Percentiles rank a stretch among this genome's conserved stretches.
Evolutionary conservation across 2,329 filamentous ascomycete genomes (phyloP).

Genomic region (Xylariaceae sp.): DNA sequence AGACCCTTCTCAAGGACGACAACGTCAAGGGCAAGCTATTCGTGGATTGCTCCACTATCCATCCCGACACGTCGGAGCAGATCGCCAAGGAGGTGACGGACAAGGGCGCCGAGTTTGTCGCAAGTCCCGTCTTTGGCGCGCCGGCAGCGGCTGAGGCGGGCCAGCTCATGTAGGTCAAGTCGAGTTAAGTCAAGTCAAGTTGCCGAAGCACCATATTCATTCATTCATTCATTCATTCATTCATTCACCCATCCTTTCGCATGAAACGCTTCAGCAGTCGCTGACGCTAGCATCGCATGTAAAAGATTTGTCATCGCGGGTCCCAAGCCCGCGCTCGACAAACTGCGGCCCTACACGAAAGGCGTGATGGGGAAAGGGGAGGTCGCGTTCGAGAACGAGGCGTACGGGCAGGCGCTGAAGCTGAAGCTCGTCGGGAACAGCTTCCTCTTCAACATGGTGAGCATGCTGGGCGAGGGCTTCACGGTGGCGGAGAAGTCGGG

Average conservation of each 20-base stretch:
- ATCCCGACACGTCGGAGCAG: constrained; percentile 76
- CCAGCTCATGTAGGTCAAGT: constrained; percentile 52
- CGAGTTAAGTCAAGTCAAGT: too few species aligned
- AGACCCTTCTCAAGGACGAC: constrained; percentile 56
- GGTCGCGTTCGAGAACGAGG: constrained; percentile 46
- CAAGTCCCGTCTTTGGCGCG: constrained; percentile 68
- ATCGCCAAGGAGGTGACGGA: constrained; percentile 60
- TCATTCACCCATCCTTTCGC: too few species aligned
- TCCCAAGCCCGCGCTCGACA: constrained; percentile 56
- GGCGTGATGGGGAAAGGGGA: constrained; percentile 67
- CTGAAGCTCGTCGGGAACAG: constrained; percentile 87
- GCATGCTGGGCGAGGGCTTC: constrained; percentile 77
- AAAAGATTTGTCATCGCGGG: constrained; percentile 65
- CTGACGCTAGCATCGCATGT: too few species aligned
- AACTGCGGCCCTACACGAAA: constrained; percentile 64
- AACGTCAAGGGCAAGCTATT: constrained; percentile 74
- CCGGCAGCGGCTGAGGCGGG: constrained; percentile 66
- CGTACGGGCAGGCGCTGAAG: constrained; percentile 58
- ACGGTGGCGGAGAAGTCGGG: constrained; percentile 80
- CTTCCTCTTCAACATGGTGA: constrained; percentile 81
- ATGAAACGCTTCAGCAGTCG: too few species aligned
- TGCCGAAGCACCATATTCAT: neutral
- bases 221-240: too few species aligned
- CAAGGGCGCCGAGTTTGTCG: constrained; percentile 73
- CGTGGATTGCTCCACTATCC: constrained; percentile 85